phyloP scores from a whole-genome alignment of 2,329 filamentous ascomycete species.

The Biscogniauxia mediterranea region DNA sequence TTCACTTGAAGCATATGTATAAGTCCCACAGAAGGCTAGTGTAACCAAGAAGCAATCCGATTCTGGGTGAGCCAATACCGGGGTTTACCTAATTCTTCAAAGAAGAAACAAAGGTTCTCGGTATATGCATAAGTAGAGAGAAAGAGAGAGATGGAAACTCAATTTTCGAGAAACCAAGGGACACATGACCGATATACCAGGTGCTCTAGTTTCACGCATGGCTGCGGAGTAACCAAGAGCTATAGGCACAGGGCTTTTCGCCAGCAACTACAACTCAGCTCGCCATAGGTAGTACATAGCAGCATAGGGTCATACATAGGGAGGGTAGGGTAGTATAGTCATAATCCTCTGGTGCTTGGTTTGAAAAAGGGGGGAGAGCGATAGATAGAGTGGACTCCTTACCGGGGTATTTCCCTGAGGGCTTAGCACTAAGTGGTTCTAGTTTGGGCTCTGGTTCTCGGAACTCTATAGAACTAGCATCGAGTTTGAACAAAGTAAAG shows the following conservation, averaged over 20 bases:
- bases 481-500: conserved; percentile 7
- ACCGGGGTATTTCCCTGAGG: conserved; percentile 36
- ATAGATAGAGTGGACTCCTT: conserved; percentile 14
- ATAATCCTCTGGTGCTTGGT: neutral
- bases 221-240: neutral
- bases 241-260: neutral
- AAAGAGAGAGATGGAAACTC: no score
- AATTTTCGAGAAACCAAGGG: neutral
- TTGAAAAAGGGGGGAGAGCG: conserved; percentile 1
- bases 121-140: neutral
- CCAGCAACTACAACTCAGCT: neutral
- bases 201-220: neutral
- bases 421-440: conserved; percentile 20
- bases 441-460: conserved; percentile 29
- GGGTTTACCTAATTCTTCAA: no score
- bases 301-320: no score
- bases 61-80: neutral
- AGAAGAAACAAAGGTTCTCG: no score
- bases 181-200: neutral
- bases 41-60: neutral
- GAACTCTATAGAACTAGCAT: conserved; percentile 39
- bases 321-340: neutral
- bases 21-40: neutral
- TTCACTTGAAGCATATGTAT: neutral
- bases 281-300: neutral